phyloP scores from a whole-genome alignment of 495 filamentous ascomycete genomes.

The Hypoxylon fragiforme region DNA sequence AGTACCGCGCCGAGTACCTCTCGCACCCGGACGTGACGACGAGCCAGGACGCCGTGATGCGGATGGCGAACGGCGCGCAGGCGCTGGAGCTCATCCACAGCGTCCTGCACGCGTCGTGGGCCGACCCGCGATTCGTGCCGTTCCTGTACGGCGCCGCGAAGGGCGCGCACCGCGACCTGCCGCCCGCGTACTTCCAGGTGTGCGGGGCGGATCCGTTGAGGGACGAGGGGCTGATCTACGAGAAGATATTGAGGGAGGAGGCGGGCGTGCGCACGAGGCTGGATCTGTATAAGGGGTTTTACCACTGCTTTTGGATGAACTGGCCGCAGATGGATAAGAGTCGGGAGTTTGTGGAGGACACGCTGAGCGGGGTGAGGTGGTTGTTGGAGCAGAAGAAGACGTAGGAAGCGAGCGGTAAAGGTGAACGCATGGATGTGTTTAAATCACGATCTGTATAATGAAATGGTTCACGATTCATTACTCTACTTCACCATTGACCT shows the following conservation, averaged over 20 bases:
- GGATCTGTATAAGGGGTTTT: slow-evolving; percentile 49
- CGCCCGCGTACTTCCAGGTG: slow-evolving; percentile 44
- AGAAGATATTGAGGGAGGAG: slow-evolving; percentile 43
- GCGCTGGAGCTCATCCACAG: neutral
- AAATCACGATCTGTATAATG: too few relatives aligned
- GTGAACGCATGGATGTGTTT: too few relatives aligned
- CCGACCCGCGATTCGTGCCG: slow-evolving; percentile 24
- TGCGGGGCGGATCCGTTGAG: slow-evolving; percentile 46
- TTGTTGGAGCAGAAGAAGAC: slow-evolving; percentile 28
- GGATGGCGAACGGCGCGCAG: neutral
- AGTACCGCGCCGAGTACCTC: slow-evolving; percentile 28
- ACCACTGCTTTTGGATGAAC: slow-evolving; percentile 49
- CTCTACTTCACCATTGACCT: too few relatives aligned
- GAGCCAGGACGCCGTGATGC: slow-evolving; percentile 25
- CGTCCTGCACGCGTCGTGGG: slow-evolving; percentile 10
- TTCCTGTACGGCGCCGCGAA: slow-evolving; percentile 20
- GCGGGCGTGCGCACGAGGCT: slow-evolving; percentile 38
- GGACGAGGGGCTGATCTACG: slow-evolving; percentile 49
- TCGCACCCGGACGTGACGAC: slow-evolving; percentile 27
- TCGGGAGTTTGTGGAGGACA: slow-evolving; percentile 31
- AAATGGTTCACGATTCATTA: too few relatives aligned
- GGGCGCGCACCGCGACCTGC: slow-evolving; percentile 29
- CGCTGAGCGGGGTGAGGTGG: slow-evolving; percentile 27
- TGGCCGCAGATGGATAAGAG: slow-evolving; percentile 29
- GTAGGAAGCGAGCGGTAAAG: too few relatives aligned